phyloP scores from a whole-genome alignment of 139 green algal species.

The Chlorella sorokiniana region DNA sequence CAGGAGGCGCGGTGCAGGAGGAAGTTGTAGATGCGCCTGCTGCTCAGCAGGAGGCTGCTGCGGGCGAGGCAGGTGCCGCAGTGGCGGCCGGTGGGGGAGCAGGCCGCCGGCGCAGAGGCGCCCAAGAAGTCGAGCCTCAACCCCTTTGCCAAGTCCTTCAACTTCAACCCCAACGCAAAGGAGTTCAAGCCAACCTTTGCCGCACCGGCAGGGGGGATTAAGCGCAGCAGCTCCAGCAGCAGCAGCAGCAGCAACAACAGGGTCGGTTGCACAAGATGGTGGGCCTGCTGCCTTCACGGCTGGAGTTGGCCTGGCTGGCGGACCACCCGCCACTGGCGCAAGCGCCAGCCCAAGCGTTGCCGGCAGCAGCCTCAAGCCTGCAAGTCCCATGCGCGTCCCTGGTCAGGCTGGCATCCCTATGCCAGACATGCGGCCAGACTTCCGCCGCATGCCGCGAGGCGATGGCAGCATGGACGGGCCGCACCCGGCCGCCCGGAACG shows the following conservation, averaged over 20 bases:
- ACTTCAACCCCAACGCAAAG: slow-evolving; percentile 59
- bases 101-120: neutral
- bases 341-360: neutral
- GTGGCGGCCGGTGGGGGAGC: neutral
- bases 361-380: neutral
- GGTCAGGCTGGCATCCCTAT: slow-evolving; percentile 19
- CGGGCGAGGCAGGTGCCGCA: neutral
- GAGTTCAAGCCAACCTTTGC: slow-evolving; percentile 48
- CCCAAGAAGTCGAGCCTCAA: slow-evolving; percentile 40
- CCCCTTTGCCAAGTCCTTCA: slow-evolving; percentile 62
- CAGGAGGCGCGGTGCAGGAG: neutral
- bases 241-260: neutral
- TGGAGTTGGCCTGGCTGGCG: neutral
- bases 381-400: slow-evolving; percentile 3
- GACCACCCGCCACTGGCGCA: no score
- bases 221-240: slow-evolving; percentile 15
- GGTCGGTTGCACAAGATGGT: no score
- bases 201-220: neutral
- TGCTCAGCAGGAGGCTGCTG: slow-evolving; percentile 7
- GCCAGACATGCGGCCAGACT: slow-evolving; percentile 28
- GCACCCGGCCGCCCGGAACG: neutral
- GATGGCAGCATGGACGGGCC: neutral
- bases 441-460: neutral
- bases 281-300: no score
- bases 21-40: neutral